Conservation (phyloP, 2,329 filamentous ascomycete species). For the Leptographium wingfieldii region DNA sequence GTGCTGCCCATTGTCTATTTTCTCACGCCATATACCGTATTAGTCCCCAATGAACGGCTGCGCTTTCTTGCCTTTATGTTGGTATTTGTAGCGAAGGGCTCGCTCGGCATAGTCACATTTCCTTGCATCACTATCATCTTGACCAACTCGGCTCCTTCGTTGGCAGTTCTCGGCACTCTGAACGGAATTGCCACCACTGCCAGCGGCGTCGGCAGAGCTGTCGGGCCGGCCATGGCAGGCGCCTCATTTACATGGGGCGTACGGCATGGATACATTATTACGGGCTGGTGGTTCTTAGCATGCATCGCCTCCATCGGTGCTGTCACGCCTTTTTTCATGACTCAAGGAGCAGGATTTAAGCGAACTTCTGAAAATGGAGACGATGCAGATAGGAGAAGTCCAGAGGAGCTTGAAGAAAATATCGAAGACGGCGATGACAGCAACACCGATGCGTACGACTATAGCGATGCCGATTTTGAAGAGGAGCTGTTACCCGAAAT, state of each 20-base stretch:
- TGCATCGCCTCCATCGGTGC: conserved; percentile 50
- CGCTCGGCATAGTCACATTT: conserved; percentile 71
- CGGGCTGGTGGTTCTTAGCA: conserved; percentile 72
- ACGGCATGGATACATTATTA: conserved; percentile 59
- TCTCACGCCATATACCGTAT: conserved; percentile 66
- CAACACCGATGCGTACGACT: conserved; percentile 2
- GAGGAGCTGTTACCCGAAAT: conserved; percentile 5
- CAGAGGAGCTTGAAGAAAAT: conserved; percentile 21
- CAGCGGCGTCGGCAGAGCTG: conserved; percentile 65
- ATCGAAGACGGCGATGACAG: conserved; percentile 21
- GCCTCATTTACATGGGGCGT: conserved; percentile 64
- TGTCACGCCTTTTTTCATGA: conserved; percentile 60
- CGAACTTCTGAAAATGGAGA: conserved; percentile 18
- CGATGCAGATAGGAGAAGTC: conserved; percentile 17
- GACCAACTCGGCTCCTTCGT: conserved; percentile 69
- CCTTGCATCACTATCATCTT: conserved; percentile 82
- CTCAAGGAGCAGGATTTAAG: conserved; percentile 58
- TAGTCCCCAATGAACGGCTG: conserved; percentile 33
- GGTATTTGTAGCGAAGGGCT: conserved; percentile 62
- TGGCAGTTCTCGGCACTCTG: conserved; percentile 70
- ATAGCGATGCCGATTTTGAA: conserved; percentile 4
- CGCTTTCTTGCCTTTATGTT: conserved; percentile 52
- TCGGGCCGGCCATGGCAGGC: conserved; percentile 65
- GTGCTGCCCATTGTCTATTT: conserved; percentile 66
- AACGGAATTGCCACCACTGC: conserved; percentile 84